Evolutionary conservation across 2,329 filamentous ascomycete species (phyloP).

Genomic region (Ophiostoma sp.): DNA sequence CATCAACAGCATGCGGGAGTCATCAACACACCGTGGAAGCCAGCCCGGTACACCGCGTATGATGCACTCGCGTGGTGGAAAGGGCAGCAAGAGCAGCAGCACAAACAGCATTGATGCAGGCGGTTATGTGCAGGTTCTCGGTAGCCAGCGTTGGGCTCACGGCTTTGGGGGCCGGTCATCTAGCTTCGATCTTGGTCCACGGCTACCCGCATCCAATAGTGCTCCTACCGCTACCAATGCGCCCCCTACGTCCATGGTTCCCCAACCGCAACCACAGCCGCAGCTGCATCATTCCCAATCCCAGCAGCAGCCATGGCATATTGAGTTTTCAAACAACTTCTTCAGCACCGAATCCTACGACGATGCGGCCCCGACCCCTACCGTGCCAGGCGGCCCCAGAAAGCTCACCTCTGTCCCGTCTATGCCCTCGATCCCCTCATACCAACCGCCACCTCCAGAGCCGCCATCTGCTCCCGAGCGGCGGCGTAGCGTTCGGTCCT

Average conservation of each 20-base stretch:
- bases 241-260: conserved; percentile 15
- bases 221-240: conserved; percentile 4
- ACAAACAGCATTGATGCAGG: conserved; percentile 61
- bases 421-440: conserved; percentile 37
- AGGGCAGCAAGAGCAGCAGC: conserved; percentile 67
- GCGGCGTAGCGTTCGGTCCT: conserved; percentile 55
- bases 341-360: conserved; percentile 52
- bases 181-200: conserved; percentile 66
- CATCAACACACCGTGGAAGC: conserved; percentile 34
- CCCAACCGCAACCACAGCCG: background rate
- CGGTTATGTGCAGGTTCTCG: conserved; percentile 53
- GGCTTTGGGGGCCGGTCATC: conserved; percentile 55
- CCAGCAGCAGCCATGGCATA: conserved; percentile 38
- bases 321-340: conserved; percentile 47
- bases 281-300: conserved; percentile 13
- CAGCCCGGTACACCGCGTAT: conserved; percentile 40
- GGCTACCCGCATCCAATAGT: conserved; percentile 21
- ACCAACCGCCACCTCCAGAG: conserved; percentile 39
- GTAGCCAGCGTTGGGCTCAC: conserved; percentile 55
- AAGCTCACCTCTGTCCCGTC: conserved; percentile 36
- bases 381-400: conserved; percentile 73
- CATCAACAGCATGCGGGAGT: conserved; percentile 58
- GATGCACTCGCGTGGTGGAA: conserved; percentile 52
- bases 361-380: conserved; percentile 82
- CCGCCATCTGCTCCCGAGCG: conserved; percentile 40